These are phyloP conservation scores for Colletotrichum costaricense DNA, from an alignment of 2,329 filamentous ascomycete genomes.

Conservation along the genomic window DNA sequence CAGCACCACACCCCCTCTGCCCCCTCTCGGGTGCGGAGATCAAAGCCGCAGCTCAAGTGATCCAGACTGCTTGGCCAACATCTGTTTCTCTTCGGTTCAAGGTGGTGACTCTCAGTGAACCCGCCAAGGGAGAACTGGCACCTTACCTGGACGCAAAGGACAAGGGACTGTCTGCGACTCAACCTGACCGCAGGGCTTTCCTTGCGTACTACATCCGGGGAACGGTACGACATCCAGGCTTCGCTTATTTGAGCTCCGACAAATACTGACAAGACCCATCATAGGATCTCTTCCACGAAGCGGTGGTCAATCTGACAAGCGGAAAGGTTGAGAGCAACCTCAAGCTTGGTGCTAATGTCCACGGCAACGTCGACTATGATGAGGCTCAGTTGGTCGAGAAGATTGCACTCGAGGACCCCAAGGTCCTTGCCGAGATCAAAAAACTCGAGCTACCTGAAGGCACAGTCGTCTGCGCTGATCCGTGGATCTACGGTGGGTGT, in stretches of 20 bases:
- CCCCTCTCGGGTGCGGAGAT: constrained; percentile 70
- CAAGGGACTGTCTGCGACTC: constrained; percentile 44
- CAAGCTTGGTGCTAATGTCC: constrained; percentile 67
- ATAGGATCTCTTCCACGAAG: constrained; percentile 72
- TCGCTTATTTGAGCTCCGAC: not conserved
- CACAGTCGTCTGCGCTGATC: constrained; percentile 66
- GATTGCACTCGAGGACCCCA: constrained; percentile 63
- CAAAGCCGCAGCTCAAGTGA: constrained; percentile 57
- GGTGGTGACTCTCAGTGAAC: constrained; percentile 68
- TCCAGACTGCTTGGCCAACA: constrained; percentile 65
- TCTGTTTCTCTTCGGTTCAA: constrained; percentile 71
- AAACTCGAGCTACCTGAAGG: constrained; percentile 72
- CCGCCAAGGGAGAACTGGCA: constrained; percentile 62
- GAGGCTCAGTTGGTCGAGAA: constrained; percentile 70
- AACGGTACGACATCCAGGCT: constrained; percentile 57
- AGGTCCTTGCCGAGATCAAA: constrained; percentile 68
- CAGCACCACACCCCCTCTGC: constrained; percentile 64
- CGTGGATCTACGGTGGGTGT: constrained; percentile 26
- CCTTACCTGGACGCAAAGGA: constrained; percentile 63
- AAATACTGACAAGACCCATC: constrained; percentile 1
- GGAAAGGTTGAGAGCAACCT: constrained; percentile 66
- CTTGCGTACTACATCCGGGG: constrained; percentile 69
- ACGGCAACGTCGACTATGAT: constrained; percentile 68
- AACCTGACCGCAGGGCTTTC: constrained; percentile 61
- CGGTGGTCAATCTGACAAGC: constrained; percentile 61